These are phyloP conservation scores for Plectranthus barbatus DNA, from an alignment of 257 asterid species.

Conservation along the genomic window DNA sequence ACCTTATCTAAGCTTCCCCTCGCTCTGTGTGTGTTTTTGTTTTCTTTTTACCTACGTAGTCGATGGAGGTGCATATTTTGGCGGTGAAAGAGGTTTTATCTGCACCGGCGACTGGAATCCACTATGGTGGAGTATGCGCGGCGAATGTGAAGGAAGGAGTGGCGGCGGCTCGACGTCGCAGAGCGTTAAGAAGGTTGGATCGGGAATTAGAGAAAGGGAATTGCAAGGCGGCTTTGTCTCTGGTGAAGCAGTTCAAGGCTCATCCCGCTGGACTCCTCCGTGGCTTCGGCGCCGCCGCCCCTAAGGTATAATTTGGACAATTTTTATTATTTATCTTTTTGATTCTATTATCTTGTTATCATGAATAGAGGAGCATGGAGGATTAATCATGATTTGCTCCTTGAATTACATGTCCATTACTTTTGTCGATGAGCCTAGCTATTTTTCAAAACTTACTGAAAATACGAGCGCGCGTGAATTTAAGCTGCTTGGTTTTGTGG, in stretches of 20 bases:
- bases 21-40: slow-evolving; percentile 12
- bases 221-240: slow-evolving; percentile 51
- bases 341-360: not conserved
- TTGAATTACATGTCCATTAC: not conserved
- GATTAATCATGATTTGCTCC: not conserved
- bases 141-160: slow-evolving; percentile 21
- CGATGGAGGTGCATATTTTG: slow-evolving; percentile 10
- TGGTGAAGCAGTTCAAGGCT: slow-evolving; percentile 48
- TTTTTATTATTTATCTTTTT: not conserved
- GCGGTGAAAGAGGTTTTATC: slow-evolving; percentile 9
- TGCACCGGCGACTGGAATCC: slow-evolving; percentile 11
- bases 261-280: slow-evolving; percentile 49
- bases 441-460: not conserved
- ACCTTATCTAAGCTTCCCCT: slow-evolving; percentile 8
- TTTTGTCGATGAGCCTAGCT: not conserved
- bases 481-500: no score
- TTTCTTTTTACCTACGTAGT: not conserved
- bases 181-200: slow-evolving; percentile 46
- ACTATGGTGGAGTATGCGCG: slow-evolving; percentile 11
- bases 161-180: slow-evolving; percentile 32
- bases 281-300: slow-evolving; percentile 49
- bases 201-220: slow-evolving; percentile 49
- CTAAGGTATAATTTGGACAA: slow-evolving; percentile 26
- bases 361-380: not conserved
- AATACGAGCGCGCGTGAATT: no score